Percentiles rank a stretch among this genome's conserved stretches.
Conservation (phyloP, 2,329 filamentous ascomycete species). For the Tolypocladium capitatum region DNA sequence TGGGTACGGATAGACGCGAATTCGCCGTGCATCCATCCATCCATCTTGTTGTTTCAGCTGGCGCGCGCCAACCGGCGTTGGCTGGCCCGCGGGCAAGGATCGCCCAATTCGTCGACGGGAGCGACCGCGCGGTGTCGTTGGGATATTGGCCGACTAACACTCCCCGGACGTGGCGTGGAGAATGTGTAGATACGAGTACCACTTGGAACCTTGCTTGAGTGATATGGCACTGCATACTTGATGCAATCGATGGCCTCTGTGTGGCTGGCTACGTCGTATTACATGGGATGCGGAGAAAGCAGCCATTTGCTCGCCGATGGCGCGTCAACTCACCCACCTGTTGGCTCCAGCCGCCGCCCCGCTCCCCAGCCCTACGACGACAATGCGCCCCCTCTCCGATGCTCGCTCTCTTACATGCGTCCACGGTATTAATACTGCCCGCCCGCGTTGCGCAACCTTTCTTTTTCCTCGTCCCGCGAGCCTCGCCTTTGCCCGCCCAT, state of each 20-base stretch:
- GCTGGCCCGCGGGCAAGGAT: background rate
- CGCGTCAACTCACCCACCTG: background rate
- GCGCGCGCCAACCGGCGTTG: background rate
- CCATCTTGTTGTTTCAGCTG: background rate
- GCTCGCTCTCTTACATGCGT: background rate
- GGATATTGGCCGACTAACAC: background rate
- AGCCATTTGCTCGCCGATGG: background rate
- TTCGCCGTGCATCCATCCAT: background rate
- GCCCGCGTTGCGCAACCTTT: background rate
- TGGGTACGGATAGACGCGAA: background rate
- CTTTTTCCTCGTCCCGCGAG: background rate
- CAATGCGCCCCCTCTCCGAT: background rate
- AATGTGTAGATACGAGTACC: background rate
- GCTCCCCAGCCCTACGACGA: constrained; percentile 1
- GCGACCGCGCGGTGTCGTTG: background rate
- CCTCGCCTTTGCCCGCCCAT: background rate
- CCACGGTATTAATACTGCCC: background rate
- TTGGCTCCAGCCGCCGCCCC: background rate
- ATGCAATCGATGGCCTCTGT: background rate
- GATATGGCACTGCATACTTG: background rate
- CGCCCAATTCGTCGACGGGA: background rate
- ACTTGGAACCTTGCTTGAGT: background rate
- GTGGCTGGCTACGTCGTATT: too few species aligned
- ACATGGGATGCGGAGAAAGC: background rate
- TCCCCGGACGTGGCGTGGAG: background rate